Evolutionary conservation across 768 basidiomycete species (phyloP), one percentile per base, ranked within the genome.

Genomic region (Cyathus striatus): DNA sequence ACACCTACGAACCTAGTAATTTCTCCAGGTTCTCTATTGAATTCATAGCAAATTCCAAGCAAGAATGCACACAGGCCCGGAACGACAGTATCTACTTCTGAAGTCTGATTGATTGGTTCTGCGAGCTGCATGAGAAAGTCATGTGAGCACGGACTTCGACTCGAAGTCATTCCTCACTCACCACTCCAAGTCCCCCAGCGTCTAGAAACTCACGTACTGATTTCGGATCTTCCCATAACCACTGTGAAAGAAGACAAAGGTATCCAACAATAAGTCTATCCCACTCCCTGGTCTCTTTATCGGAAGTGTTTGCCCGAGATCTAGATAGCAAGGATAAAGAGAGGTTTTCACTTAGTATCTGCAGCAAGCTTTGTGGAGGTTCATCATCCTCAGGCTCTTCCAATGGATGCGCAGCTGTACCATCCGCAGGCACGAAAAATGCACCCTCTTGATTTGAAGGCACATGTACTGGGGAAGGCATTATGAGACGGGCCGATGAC

Each of bases 201-300:
- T 90, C 83, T 49, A 99, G 68, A 56, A 97, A 95, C 57, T 90
- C 92, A 47, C 82, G 75, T 40, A 96, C 91, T 0, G 88, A 84
- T 41, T 72, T 77, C 0, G 93, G 83, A 53, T 96, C 94, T 54
- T 98, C 95, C 94, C 94, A 99, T 5, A 96, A 70, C 96, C 96
- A 99, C 48, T 93, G 90, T 3, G 80, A 73, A 23, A 99, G 71
- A 42, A 96, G 61, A 38, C 79, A 78, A 25, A 98, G 69, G 56
- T 97, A 95, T 0, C 83, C 87, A 6, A 90, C 81, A 54, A 93
- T 83, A 37, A 95, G 68, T 45, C 91, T 73, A 48, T 92, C 91
- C 91, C 93, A 97, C 54, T 96, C 94, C 38, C 86, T 70, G 12
- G 79, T 74, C 52, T 94, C 90, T 35, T 72, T 71, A 27, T 80